phyloP scores from a whole-genome alignment of 768 basidiomycete species.

The Phlegmacium glaucopus region DNA sequence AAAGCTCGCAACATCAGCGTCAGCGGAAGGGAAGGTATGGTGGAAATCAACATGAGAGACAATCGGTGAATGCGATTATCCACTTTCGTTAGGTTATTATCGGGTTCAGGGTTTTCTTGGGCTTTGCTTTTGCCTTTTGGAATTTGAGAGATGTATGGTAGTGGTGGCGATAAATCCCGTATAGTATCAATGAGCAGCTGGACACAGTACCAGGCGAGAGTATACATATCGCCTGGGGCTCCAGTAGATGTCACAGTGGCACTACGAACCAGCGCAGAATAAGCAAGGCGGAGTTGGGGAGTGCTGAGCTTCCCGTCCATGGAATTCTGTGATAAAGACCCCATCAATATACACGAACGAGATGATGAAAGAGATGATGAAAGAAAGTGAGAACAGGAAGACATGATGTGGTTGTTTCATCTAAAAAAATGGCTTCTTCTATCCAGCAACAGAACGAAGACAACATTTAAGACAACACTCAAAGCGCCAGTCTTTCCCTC shows the following conservation, averaged over 20 bases:
- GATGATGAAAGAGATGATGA: not conserved
- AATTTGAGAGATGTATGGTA: not conserved
- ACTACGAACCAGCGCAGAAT: conserved; percentile 63
- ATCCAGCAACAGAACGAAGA: too few relatives aligned
- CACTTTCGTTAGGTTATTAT: not conserved
- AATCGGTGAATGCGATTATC: conserved; percentile 45
- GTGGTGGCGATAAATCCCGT: conserved; percentile 19
- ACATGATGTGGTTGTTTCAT: too few relatives aligned
- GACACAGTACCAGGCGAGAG: conserved; percentile 71
- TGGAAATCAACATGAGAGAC: conserved; percentile 62
- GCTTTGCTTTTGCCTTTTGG: conserved; percentile 19
- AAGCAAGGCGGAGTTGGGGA: conserved; percentile 70
- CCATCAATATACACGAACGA: conserved; percentile 7
- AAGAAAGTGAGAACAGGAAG: not conserved
- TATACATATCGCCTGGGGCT: conserved; percentile 26
- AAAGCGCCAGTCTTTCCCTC: too few relatives aligned
- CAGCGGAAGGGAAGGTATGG: conserved; percentile 59
- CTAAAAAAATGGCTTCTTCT: too few relatives aligned
- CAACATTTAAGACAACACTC: too few relatives aligned
- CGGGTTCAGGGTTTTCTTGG: conserved; percentile 12
- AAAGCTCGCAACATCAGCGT: conserved; percentile 53
- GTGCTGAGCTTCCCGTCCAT: conserved; percentile 55
- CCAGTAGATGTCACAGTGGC: conserved; percentile 37
- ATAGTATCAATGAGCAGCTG: conserved; percentile 51
- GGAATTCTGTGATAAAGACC: conserved; percentile 49